Evolutionary conservation across 805 yeast species (phyloP).

Genomic region (Candida sonorensis): DNA sequence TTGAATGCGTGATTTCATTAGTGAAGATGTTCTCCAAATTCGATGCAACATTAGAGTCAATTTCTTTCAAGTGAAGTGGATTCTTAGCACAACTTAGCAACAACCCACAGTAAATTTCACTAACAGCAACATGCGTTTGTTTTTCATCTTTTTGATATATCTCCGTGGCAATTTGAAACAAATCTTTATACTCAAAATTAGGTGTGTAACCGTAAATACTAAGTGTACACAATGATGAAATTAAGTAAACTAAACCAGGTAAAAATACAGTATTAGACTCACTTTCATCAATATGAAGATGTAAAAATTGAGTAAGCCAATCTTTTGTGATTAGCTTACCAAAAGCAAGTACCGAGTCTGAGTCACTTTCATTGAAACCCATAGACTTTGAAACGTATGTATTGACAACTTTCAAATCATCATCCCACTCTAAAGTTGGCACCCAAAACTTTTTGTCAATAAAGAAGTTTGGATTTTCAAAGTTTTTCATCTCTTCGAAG

Average conservation of each 20-base stretch:
- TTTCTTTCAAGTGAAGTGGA: conserved; percentile 22
- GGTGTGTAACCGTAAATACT: conserved; percentile 38
- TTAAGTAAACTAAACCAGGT: conserved; percentile 54
- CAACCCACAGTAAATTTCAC: conserved; percentile 66
- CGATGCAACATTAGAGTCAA: conserved; percentile 40
- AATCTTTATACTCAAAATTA: conserved; percentile 40
- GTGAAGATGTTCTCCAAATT: conserved; percentile 42
- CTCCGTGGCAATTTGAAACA: conserved; percentile 42
- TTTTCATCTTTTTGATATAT: conserved; percentile 62
- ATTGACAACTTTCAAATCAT: conserved; percentile 40
- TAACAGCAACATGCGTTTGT: conserved; percentile 64
- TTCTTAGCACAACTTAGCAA: conserved; percentile 40
- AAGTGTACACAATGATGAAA: conserved; percentile 43
- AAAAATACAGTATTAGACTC: conserved; percentile 64
- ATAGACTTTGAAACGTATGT: conserved; percentile 21
- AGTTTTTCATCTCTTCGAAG: conserved; percentile 44
- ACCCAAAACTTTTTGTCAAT: conserved; percentile 49
- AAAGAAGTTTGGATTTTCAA: conserved; percentile 41
- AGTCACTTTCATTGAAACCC: conserved; percentile 37
- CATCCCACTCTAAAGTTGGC: conserved; percentile 79
- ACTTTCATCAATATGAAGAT: conserved; percentile 55
- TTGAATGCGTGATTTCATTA: conserved; percentile 67
- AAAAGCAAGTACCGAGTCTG: conserved; percentile 31
- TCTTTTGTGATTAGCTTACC: conserved; percentile 42
- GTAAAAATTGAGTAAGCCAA: conserved; percentile 51